phyloP scores from a whole-genome alignment of 2,329 filamentous ascomycete species.

The Xylaria arbuscula region DNA sequence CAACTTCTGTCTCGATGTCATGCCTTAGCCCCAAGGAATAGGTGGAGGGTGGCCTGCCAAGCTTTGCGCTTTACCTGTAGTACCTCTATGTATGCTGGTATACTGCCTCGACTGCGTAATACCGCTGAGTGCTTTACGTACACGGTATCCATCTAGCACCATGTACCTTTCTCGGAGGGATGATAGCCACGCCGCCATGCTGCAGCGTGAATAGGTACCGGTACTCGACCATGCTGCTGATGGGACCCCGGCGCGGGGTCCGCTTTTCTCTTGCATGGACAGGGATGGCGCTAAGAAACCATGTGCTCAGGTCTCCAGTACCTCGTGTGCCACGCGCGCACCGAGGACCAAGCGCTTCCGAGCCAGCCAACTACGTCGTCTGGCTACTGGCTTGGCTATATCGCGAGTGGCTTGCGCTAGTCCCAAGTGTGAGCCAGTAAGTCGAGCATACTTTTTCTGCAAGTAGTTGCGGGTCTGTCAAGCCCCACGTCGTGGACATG shows the following conservation, averaged over 20 bases:
- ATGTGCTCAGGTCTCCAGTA: constrained; percentile 41
- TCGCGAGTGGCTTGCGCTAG: constrained; percentile 30
- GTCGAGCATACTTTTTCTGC: constrained; percentile 16
- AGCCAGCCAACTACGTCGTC: constrained; percentile 15
- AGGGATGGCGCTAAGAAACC: constrained; percentile 33
- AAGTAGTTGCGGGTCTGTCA: constrained; percentile 27
- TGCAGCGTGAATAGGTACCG: constrained; percentile 37
- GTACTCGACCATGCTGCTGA: constrained; percentile 45
- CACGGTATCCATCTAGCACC: neutral
- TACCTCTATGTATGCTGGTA: no score
- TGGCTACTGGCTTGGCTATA: constrained; percentile 22
- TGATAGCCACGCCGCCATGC: constrained; percentile 35
- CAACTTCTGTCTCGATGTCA: constrained; percentile 23
- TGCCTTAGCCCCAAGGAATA: constrained; percentile 23
- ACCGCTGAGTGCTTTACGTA: neutral
- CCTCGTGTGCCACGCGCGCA: constrained; percentile 45
- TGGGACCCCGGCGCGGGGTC: constrained; percentile 36
- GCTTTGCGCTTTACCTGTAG: neutral
- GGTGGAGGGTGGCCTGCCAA: constrained; percentile 21
- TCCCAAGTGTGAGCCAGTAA: constrained; percentile 29
- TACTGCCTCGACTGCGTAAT: no score
- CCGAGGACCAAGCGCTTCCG: constrained; percentile 38
- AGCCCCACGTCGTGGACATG: constrained; percentile 41
- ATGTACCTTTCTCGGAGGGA: constrained; percentile 32
- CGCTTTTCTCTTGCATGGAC: constrained; percentile 46